Conservation (phyloP, 1,284 basidiomycete species). For the Cutaneotrichosporon spelunceum region DNA sequence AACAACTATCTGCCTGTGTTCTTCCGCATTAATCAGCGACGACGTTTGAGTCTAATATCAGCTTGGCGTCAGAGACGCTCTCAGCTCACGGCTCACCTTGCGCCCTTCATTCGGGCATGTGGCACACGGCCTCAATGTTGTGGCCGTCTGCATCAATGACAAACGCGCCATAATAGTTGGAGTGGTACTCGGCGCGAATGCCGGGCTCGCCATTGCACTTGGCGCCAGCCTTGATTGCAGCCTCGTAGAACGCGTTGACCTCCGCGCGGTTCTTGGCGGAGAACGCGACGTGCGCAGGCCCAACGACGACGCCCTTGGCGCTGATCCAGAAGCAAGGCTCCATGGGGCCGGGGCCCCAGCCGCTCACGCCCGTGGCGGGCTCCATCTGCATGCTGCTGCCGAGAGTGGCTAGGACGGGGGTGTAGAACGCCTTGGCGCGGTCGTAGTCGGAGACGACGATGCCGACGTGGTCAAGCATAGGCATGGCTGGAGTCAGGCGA, state of each 20-base stretch:
- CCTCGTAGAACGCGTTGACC: constrained; percentile 20
- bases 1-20: background rate
- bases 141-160: constrained; percentile 21
- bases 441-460: constrained; percentile 17
- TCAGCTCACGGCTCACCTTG: background rate
- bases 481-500: constrained; percentile 1
- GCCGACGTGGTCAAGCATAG: constrained; percentile 23
- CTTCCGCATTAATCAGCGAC: background rate
- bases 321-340: constrained; percentile 19
- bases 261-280: background rate
- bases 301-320: background rate
- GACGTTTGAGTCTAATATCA: background rate
- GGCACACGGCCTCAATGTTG: constrained; percentile 23
- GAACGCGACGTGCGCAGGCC: constrained; percentile 18
- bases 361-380: constrained; percentile 7
- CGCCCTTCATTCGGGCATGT: background rate
- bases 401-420: constrained; percentile 10
- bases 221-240: constrained; percentile 19
- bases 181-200: constrained; percentile 18
- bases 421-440: constrained; percentile 21
- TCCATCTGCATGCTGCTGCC: constrained; percentile 15
- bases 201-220: constrained; percentile 21
- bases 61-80: background rate
- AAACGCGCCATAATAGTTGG: constrained; percentile 23
- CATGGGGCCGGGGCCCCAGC: constrained; percentile 11